These are phyloP conservation scores for Trichoderma oligosporum DNA, from an alignment of 2,329 filamentous ascomycete species.

Conservation along the genomic window DNA sequence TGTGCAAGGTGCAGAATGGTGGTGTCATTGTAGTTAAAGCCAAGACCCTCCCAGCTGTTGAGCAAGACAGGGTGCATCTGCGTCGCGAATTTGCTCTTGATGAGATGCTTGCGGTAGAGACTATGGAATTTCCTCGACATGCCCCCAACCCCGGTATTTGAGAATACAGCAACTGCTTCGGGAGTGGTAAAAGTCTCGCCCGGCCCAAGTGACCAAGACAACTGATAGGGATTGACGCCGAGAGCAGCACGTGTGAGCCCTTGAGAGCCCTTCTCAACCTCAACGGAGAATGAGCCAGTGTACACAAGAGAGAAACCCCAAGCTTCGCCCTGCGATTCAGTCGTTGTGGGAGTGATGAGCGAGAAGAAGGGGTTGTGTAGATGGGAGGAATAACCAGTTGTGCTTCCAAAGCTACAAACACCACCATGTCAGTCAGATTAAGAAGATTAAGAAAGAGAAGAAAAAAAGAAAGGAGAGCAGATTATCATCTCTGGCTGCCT, in stretches of 20 bases:
- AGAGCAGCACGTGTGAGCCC: conserved; percentile 58
- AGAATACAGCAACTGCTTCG: conserved; percentile 61
- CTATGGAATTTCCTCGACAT: conserved; percentile 61
- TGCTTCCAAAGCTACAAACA: conserved; percentile 53
- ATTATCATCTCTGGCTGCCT: too few relatives aligned
- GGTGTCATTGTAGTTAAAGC: conserved; percentile 55
- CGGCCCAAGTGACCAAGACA: conserved; percentile 54
- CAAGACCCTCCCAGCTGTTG: conserved; percentile 64
- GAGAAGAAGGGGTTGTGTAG: conserved; percentile 63
- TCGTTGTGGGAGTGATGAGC: conserved; percentile 53
- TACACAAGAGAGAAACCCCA: conserved; percentile 65
- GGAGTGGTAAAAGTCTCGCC: conserved; percentile 58
- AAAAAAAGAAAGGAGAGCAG: too few relatives aligned
- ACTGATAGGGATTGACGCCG: conserved; percentile 58
- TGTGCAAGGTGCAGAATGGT: conserved; percentile 53
- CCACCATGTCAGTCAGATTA: background rate
- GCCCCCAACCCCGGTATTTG: conserved; percentile 53
- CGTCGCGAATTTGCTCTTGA: conserved; percentile 52
- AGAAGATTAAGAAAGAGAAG: background rate
- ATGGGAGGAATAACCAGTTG: conserved; percentile 59
- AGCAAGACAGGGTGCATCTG: conserved; percentile 53
- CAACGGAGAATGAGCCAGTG: conserved; percentile 58
- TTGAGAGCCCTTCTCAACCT: conserved; percentile 60
- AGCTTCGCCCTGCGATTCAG: conserved; percentile 57
- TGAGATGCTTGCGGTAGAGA: conserved; percentile 58